Conservation (phyloP, 2,329 filamentous ascomycete genomes). For the Fusarium solani-melongenae region DNA sequence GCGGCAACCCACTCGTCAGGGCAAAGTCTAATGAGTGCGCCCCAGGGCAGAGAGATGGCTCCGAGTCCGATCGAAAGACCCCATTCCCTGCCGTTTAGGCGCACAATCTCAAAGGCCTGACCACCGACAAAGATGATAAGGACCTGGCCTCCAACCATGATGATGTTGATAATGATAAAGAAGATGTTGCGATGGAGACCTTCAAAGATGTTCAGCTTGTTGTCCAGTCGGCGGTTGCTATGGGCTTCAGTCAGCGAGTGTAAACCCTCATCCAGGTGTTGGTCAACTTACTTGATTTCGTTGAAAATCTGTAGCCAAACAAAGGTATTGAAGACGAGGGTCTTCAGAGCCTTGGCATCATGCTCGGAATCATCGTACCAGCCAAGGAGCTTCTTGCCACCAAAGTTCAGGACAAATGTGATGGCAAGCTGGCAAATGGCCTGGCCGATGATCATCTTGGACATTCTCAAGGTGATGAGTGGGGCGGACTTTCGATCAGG, state of each 20-base stretch:
- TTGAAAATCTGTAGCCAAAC: conserved; percentile 82
- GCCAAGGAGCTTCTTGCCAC: conserved; percentile 64
- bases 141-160: conserved; percentile 87
- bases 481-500: conserved; percentile 73
- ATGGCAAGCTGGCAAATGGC: conserved; percentile 69
- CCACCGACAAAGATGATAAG: conserved; percentile 88
- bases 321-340: conserved; percentile 76
- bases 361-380: conserved; percentile 47
- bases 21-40: conserved; percentile 78
- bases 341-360: conserved; percentile 57
- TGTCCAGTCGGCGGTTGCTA: conserved; percentile 76
- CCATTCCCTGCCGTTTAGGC: conserved; percentile 78
- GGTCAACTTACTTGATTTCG: conserved; percentile 67
- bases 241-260: conserved; percentile 71
- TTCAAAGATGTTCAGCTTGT: conserved; percentile 89
- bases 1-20: conserved; percentile 68
- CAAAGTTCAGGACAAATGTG: conserved; percentile 71
- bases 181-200: conserved; percentile 82
- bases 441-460: conserved; percentile 74
- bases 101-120: conserved; percentile 74
- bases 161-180: conserved; percentile 81
- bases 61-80: conserved; percentile 84
- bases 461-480: conserved; percentile 76
- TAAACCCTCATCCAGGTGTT: conserved; percentile 66
- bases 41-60: conserved; percentile 77